Evolutionary conservation across 2,329 filamentous ascomycete species (phyloP).

Genomic region (Ophiostoma populinum): DNA sequence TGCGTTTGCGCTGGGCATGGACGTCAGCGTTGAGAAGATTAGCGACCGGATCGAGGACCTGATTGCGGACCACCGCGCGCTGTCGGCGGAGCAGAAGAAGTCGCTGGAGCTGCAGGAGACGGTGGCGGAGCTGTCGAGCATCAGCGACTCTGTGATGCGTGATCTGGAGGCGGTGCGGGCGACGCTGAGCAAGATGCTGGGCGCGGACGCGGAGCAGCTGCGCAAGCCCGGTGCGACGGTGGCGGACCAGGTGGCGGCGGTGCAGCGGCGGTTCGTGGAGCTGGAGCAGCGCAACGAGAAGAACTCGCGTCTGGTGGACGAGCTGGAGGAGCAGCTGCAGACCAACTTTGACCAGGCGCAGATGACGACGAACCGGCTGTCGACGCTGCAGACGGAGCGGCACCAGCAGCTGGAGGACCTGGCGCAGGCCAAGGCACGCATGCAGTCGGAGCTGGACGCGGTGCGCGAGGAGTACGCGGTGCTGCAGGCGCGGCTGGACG

Average conservation of each 20-base stretch:
- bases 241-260: slow-evolving; percentile 36
- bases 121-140: slow-evolving; percentile 36
- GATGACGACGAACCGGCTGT: slow-evolving; percentile 67
- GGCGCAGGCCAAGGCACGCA: slow-evolving; percentile 41
- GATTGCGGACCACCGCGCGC: slow-evolving; percentile 39
- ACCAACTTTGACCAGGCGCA: slow-evolving; percentile 91
- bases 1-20: slow-evolving; percentile 38
- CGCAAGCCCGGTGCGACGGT: slow-evolving; percentile 29
- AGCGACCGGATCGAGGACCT: slow-evolving; percentile 42
- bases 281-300: slow-evolving; percentile 62
- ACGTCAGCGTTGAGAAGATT: slow-evolving; percentile 51
- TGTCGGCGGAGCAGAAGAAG: slow-evolving; percentile 41
- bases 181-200: slow-evolving; percentile 34
- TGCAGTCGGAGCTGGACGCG: slow-evolving; percentile 52
- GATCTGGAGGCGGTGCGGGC: slow-evolving; percentile 45
- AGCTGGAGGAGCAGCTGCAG: slow-evolving; percentile 91
- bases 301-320: slow-evolving; percentile 79
- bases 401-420: slow-evolving; percentile 64
- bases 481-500: slow-evolving; percentile 55
- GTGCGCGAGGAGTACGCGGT: slow-evolving; percentile 52
- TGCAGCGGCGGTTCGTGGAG: slow-evolving; percentile 49
- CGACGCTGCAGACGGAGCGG: slow-evolving; percentile 60
- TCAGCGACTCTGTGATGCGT: slow-evolving; percentile 40
- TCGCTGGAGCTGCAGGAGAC: slow-evolving; percentile 36
- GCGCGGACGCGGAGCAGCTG: slow-evolving; percentile 27